Evolutionary conservation across 2,329 filamentous ascomycete species (phyloP), one percentile per base, ranked within the genome.

Genomic region (Fusarium marasasianum): DNA sequence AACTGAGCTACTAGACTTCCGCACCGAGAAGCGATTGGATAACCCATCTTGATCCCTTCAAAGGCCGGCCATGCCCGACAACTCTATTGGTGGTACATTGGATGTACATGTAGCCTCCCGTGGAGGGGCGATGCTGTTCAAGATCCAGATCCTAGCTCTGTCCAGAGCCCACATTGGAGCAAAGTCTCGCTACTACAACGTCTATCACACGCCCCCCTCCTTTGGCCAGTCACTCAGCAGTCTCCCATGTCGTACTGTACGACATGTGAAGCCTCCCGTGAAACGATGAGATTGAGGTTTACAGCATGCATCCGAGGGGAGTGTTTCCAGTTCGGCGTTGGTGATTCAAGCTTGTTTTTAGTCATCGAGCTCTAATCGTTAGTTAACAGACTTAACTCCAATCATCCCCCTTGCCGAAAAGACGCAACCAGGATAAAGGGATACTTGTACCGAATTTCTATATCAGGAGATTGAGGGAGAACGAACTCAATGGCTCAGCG

Each of bases 271-370:
- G 66, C 51, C 47, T 66, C 76, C 60, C 56, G 63, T 64, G 71
- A 59, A 59, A 70, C 57, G 50, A 56, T 63, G 68, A 60, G 50
- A 63, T 69, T 58, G 56, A 55, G 40, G 56, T 58, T 57, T 61
- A 33, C 37, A 50, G 54, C 63, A 69, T 53, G 61, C 63, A 55
- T 44, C 40, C 58, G 31, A 60, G 53, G 74, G 77, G 77, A 51
- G 77, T 79, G 76, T 53, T 50, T 67, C 69, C 71, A 79, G 77
- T 79, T 79, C 77, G 77, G 77, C 76, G 76, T 74, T 76, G 61
- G 41, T 51, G 51, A 56, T 31, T 55, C 62, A 66, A 55, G 18
- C n/a, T 50, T 55, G 56, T 57, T 48, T 54, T 44, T 74, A 38
- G 15, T 50, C 40, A 14, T 63, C 38, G 35, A 40, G 54, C 53